phyloP scores from a whole-genome alignment of 768 basidiomycete genomes.

The Mycena kentingensis region DNA sequence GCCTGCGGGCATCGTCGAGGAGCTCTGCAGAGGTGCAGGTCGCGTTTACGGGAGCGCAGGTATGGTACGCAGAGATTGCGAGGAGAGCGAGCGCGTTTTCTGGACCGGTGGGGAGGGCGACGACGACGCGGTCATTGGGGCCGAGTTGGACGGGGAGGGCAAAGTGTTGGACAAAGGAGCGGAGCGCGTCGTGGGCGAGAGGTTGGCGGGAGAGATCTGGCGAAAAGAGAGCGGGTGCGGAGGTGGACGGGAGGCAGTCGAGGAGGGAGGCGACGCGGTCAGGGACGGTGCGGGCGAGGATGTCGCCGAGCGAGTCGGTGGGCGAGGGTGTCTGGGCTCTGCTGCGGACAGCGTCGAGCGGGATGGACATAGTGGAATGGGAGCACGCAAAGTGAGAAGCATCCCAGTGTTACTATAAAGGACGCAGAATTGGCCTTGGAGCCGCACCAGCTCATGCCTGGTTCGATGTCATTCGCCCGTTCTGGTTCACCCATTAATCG shows the following conservation, averaged over 20 bases:
- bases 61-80: conserved; percentile 44
- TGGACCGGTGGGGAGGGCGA: conserved; percentile 46
- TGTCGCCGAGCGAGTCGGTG: conserved; percentile 41
- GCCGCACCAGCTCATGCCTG: too few species aligned
- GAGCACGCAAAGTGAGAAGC: too few species aligned
- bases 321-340: conserved; percentile 26
- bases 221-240: conserved; percentile 42
- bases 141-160: conserved; percentile 39
- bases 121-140: conserved; percentile 49
- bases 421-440: too few species aligned
- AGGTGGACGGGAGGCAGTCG: conserved; percentile 40
- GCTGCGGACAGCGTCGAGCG: conserved; percentile 36
- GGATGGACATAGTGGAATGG: conserved; percentile 30
- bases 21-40: conserved; percentile 48
- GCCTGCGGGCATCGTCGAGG: conserved; percentile 41
- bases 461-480: too few species aligned
- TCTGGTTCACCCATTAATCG: too few species aligned
- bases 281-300: conserved; percentile 35
- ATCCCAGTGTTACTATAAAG: too few species aligned
- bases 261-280: conserved; percentile 36
- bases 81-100: conserved; percentile 51
- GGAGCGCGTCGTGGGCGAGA: conserved; percentile 38
- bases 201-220: conserved; percentile 38
- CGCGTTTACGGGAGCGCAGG: conserved; percentile 50
- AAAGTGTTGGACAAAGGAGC: conserved; percentile 41